Conservation (phyloP, 768 basidiomycete genomes). For the Tephrocybe sp. region DNA sequence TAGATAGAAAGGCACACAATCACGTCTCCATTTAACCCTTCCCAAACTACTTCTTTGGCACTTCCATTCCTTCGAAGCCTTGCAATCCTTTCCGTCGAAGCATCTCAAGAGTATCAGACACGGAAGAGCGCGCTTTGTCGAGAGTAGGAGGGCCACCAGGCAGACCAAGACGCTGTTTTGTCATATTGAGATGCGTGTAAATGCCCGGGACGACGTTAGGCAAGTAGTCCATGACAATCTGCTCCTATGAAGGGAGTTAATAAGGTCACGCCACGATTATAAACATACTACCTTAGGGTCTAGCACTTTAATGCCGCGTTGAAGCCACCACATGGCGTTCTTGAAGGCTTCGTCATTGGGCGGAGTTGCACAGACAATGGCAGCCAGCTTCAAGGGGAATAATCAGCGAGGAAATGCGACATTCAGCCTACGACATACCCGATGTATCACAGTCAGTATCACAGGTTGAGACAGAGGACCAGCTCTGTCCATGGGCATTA, state of each 20-base stretch:
- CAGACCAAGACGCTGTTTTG: slow-evolving; percentile 75
- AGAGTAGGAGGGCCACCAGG: slow-evolving; percentile 66
- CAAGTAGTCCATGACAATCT: slow-evolving; percentile 78
- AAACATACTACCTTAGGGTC: slow-evolving; percentile 59
- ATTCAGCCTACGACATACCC: slow-evolving; percentile 45
- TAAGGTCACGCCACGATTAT: not conserved
- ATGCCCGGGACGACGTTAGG: slow-evolving; percentile 80
- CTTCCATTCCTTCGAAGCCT: slow-evolving; percentile 18
- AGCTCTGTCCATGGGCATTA: slow-evolving; percentile 73
- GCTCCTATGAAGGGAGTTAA: slow-evolving; percentile 48
- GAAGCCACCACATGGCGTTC: slow-evolving; percentile 83
- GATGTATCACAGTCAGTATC: slow-evolving; percentile 76
- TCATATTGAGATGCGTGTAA: slow-evolving; percentile 70
- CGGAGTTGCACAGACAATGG: slow-evolving; percentile 70
- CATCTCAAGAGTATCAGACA: slow-evolving; percentile 74
- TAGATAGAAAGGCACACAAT: not conserved
- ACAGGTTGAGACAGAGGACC: slow-evolving; percentile 81
- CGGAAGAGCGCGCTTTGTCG: slow-evolving; percentile 60
- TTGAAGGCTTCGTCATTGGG: slow-evolving; percentile 82
- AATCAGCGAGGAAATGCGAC: slow-evolving; percentile 4
- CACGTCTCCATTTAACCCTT: not conserved
- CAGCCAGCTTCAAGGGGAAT: slow-evolving; percentile 56
- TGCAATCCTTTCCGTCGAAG: slow-evolving; percentile 46
- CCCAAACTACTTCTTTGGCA: slow-evolving; percentile 14
- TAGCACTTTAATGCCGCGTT: slow-evolving; percentile 66